Evolutionary conservation across 805 yeast genomes (phyloP), one percentile per base, ranked within the genome.

Genomic region (Naumovozyma castellii): DNA sequence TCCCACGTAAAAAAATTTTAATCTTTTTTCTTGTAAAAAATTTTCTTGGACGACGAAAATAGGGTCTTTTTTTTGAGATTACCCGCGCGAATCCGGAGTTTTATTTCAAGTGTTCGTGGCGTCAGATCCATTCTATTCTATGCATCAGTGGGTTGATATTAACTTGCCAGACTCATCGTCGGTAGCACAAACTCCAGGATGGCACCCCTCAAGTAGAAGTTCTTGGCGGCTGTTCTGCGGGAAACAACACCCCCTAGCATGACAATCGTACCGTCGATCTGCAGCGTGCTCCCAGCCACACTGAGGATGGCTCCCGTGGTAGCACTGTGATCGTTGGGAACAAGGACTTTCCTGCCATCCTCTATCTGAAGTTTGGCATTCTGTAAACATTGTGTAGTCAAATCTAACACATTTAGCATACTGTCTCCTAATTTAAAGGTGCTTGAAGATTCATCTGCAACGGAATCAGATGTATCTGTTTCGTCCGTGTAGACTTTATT

Each of bases 241-340:
- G 48, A 42, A n/a, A 49, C 39, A 2, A 56, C 16, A 1, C 64
- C 64, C 3, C 64, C 64, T 2, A 56, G 37, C 3, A 58, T 39
- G 2, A 51, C 33, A 4, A 53, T 48, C 4, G 51, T 44, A 5
- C 59, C 58, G 9, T 51, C 46, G 10, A 37, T 34, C 32, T 49
- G 49, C 15, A 48, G 16, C 0, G 49, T 44, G 9, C 49, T 34
- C 4, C 51, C 48, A 13, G 48, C 57, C 3, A 45, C 28, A 15
- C 41, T 33, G n/a, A 39, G 8, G 3, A 45, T 33, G 3, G 15
- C 12, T 16, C 22, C 36, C 5, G 45, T 33, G 16, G 30, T 22
- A 2, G 39, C 35, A 12, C 18, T 20, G 8, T 16, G 35, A 9
- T 35, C 37, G 13, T 8, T 10, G 12, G 33, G 29, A 9, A 25